Evolutionary conservation across 495 filamentous ascomycete species (phyloP).

Genomic region (Apiosordaria backusii): DNA sequence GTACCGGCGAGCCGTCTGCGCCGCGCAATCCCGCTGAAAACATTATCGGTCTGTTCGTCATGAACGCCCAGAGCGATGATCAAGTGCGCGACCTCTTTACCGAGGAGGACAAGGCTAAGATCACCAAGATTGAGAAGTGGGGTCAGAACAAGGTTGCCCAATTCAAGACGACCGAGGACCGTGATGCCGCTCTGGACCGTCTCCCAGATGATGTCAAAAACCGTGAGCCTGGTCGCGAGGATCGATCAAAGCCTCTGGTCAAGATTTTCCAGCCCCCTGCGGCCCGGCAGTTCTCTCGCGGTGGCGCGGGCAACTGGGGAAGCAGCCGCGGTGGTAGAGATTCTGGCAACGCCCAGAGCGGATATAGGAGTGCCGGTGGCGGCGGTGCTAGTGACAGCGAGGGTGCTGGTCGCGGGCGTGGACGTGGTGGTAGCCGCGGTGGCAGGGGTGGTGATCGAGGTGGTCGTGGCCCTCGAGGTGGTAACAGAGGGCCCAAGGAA

Average conservation of each 20-base stretch:
- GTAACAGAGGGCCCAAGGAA: conserved; percentile 57
- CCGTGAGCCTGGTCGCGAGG: conserved; percentile 49
- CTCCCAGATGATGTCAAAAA: conserved; percentile 72
- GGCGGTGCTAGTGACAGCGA: conserved; percentile 75
- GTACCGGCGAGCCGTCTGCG: conserved; percentile 47
- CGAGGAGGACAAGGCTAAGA: conserved; percentile 76
- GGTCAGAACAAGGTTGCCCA: conserved; percentile 73
- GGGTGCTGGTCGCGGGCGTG: conserved; percentile 58
- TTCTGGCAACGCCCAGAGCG: conserved; percentile 46
- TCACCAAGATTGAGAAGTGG: conserved; percentile 72
- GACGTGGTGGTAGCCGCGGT: conserved; percentile 60
- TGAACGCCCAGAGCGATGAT: conserved; percentile 71
- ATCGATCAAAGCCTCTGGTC: conserved; percentile 70
- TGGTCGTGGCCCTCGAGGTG: conserved; percentile 55
- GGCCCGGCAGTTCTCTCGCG: conserved; percentile 46
- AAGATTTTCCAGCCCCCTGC: conserved; percentile 72
- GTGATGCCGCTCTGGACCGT: conserved; percentile 67
- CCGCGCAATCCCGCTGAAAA: conserved; percentile 42
- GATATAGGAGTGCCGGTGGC: conserved; percentile 68
- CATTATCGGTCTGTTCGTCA: conserved; percentile 78
- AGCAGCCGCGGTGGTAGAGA: conserved; percentile 58
- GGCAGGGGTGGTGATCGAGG: conserved; percentile 51
- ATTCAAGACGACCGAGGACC: conserved; percentile 72
- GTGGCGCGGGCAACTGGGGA: conserved; percentile 72
- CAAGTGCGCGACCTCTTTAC: conserved; percentile 73